Evolutionary conservation across 2,329 filamentous ascomycete genomes (phyloP).

Genomic region (Aspergillus brunneoviolaceus): DNA sequence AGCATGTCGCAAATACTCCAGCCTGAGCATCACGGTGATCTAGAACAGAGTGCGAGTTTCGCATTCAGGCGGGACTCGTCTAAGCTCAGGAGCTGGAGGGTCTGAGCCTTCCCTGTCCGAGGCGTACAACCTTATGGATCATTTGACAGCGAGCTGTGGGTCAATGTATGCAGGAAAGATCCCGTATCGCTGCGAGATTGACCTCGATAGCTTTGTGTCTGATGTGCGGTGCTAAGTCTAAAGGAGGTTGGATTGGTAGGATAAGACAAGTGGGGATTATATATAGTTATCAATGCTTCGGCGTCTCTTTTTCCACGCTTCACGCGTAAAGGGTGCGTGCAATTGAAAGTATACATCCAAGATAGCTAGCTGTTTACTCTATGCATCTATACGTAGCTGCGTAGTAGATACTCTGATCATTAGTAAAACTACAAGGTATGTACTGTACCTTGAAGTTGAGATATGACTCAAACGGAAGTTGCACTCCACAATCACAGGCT

Average conservation of each 20-base stretch:
- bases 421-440: not conserved
- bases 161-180: not conserved
- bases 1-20: slow-evolving; percentile 20
- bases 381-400: not conserved
- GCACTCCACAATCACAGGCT: not conserved
- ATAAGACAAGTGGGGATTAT: not conserved
- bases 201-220: not conserved
- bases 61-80: slow-evolving; percentile 40
- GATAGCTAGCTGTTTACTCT: not conserved
- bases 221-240: not conserved
- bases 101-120: slow-evolving; percentile 1
- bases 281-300: not conserved
- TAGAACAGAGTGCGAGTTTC: slow-evolving; percentile 30
- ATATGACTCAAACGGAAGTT: not conserved
- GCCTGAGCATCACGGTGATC: slow-evolving; percentile 30
- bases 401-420: not conserved
- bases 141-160: not conserved
- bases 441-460: not conserved
- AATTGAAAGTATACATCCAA: not conserved
- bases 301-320: not conserved
- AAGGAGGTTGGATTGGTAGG: not conserved
- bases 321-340: not conserved
- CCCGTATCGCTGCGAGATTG: not conserved
- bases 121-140: not conserved
- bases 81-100: slow-evolving; percentile 38